Base-by-base conservation (phyloP, 2,329 filamentous ascomycete species). In the Alternaria burnsii region DNA sequence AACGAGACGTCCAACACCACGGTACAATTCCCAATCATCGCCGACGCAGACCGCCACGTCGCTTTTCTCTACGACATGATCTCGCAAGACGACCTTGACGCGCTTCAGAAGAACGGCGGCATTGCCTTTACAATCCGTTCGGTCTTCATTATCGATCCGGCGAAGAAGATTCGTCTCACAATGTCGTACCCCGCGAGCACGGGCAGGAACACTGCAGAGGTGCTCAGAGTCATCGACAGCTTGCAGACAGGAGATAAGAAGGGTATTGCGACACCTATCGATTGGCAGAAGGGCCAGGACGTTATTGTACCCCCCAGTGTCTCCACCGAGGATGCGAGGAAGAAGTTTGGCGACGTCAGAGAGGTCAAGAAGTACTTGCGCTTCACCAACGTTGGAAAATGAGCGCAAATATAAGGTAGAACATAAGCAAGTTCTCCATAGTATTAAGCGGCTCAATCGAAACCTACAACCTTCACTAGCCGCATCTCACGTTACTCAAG, bases 41-140 rank as follows among this genome's bases (percentile, higher is more conserved):
- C 80, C 59, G 82, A 84, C 63, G 79, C 81, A 28, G 80, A 83
- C 66, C 80, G 82, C 67, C 77, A 81, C 55, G 79, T 84, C 52
- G 82, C 82, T 34, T 83, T 76, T 65, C 75, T 81, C 18, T 84
- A 83, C 74, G 82, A 84, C 69, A 83, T 84, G 82, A 79, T 84
- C 61, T 81, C 82, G 63, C 80, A 84, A 70, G 81, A 83, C 61
- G 82, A 84, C 61, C 82, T 86, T 61, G 86, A 86, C 76, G 86
- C 86, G 71, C 80, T 88, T 60, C 81, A 85, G 56, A 65, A 72
- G 59, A 82, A 82, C 73, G 81, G 79, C 12, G 79, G 79, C 71
- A 91, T 94, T 71, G 93, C 93, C 58, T 94, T 97, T 83, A 97
- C 94, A 72, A 97, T 97, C 82, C 92, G 94, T 75, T 93, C 91